Percentiles rank a stretch among this genome's conserved stretches.
phyloP scores from a whole-genome alignment of 768 basidiomycete species.

The Nevesoporus exiguus region DNA sequence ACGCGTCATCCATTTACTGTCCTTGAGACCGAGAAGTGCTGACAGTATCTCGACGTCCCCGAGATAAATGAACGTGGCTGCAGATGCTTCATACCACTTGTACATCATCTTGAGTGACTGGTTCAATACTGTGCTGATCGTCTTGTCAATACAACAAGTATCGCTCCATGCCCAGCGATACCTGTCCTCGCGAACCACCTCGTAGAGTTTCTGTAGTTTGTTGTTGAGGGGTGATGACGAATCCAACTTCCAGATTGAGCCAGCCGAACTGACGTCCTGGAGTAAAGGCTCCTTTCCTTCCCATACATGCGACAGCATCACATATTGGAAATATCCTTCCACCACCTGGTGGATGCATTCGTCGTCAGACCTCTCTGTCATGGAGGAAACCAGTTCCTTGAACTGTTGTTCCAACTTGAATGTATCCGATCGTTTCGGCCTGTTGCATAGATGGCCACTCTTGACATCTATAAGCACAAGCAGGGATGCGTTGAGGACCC shows the following conservation, averaged over 20 bases:
- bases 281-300: conserved; percentile 4
- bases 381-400: conserved; percentile 6
- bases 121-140: no score
- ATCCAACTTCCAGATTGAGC: conserved; percentile 7
- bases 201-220: no score
- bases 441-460: background rate
- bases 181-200: no score
- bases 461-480: background rate
- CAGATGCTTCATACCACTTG: no score
- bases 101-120: no score
- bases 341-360: background rate
- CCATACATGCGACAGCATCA: conserved; percentile 15
- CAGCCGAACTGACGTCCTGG: background rate
- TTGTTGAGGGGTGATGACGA: background rate
- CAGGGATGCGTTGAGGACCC: background rate
- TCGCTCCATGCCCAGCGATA: no score
- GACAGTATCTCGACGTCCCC: no score
- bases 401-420: conserved; percentile 2
- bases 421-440: background rate
- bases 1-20: no score
- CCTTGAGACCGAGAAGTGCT: no score
- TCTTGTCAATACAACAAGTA: no score
- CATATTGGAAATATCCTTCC: conserved; percentile 5
- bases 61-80: no score
- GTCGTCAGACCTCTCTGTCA: conserved; percentile 3